phyloP scores from a whole-genome alignment of 2,329 filamentous ascomycete genomes.

The Colletotrichum sansevieriae region DNA sequence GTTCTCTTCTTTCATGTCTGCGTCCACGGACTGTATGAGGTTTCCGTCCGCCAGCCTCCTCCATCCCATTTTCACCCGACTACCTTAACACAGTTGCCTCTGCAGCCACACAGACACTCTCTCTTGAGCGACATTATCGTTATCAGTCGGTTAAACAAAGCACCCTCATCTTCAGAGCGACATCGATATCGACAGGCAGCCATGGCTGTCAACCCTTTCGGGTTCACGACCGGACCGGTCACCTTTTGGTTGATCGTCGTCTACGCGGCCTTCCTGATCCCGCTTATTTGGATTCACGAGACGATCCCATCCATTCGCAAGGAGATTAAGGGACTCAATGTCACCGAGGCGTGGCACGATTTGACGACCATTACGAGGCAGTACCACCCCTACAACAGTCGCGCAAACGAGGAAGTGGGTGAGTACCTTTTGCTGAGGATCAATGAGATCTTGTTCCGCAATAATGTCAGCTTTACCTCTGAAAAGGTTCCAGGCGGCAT shows the following conservation, averaged over 20 bases:
- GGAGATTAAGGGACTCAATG: conserved; percentile 75
- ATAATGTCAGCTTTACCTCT: conserved; percentile 62
- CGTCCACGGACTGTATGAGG: neutral
- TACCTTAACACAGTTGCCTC: neutral
- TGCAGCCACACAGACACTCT: neutral
- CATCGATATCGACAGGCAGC: conserved; percentile 4
- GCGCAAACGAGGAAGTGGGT: conserved; percentile 83
- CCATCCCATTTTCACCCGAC: neutral
- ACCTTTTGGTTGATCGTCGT: conserved; percentile 81
- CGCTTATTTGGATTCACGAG: conserved; percentile 80
- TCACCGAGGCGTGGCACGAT: conserved; percentile 89
- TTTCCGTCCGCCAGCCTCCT: conserved; percentile 13
- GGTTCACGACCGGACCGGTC: conserved; percentile 85
- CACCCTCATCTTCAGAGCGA: neutral
- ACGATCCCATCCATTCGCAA: conserved; percentile 75
- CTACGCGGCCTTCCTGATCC: conserved; percentile 83
- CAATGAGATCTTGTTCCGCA: conserved; percentile 75
- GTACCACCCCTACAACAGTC: conserved; percentile 92
- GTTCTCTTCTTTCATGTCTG: neutral
- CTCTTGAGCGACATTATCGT: neutral
- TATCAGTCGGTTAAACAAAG: neutral
- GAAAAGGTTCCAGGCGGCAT: conserved; percentile 53
- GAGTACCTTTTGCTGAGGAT: conserved; percentile 81
- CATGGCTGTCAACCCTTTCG: conserved; percentile 65
- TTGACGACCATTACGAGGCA: conserved; percentile 79